Percentiles rank a stretch among this genome's conserved stretches.
These are phyloP conservation scores for Porogramme epimiltina DNA, from an alignment of 1,284 basidiomycete genomes.

Conservation along the genomic window DNA sequence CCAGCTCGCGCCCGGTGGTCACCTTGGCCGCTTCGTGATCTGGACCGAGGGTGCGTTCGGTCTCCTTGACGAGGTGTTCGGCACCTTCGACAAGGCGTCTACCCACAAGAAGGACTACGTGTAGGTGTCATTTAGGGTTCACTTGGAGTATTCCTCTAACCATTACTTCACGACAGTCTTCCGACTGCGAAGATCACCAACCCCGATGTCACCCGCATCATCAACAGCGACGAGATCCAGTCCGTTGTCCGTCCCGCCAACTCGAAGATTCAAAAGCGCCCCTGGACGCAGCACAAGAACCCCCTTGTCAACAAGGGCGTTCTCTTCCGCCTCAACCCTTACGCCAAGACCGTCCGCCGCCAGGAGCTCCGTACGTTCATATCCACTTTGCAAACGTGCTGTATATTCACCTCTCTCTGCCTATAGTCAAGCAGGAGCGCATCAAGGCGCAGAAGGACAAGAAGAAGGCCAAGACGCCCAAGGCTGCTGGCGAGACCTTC, in stretches of 20 bases:
- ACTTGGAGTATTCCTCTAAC: conserved; percentile 2
- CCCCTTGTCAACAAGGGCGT: conserved; percentile 95
- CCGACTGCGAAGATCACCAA: conserved; percentile 96
- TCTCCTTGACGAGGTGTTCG: conserved; percentile 94
- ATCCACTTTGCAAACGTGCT: not conserved
- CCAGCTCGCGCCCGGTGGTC: conserved; percentile 99
- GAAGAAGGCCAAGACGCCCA: conserved; percentile 62
- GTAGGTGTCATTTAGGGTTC: conserved; percentile 43
- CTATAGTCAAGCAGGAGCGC: conserved; percentile 81
- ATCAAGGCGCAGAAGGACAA: conserved; percentile 63
- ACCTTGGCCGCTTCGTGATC: conserved; percentile 98
- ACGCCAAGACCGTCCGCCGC: conserved; percentile 92
- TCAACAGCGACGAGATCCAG: conserved; percentile 98
- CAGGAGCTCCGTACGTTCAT: conserved; percentile 78
- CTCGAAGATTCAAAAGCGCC: conserved; percentile 82
- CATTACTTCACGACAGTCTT: conserved; percentile 51
- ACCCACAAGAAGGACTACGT: conserved; percentile 93
- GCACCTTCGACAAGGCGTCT: conserved; percentile 85
- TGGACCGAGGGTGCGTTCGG: conserved; percentile 98
- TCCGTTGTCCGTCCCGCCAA: conserved; percentile 90
- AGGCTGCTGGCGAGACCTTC: conserved; percentile 84
- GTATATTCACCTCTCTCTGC: too few relatives aligned
- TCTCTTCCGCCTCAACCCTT: conserved; percentile 99
- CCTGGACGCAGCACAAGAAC: conserved; percentile 99
- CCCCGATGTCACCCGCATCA: conserved; percentile 96